A percentile compares a stretch with the other conserved stretches of the same genome.
These are phyloP conservation scores for Monosporascus sp. DNA, from an alignment of 2,329 filamentous ascomycete genomes.

Conservation along the genomic window DNA sequence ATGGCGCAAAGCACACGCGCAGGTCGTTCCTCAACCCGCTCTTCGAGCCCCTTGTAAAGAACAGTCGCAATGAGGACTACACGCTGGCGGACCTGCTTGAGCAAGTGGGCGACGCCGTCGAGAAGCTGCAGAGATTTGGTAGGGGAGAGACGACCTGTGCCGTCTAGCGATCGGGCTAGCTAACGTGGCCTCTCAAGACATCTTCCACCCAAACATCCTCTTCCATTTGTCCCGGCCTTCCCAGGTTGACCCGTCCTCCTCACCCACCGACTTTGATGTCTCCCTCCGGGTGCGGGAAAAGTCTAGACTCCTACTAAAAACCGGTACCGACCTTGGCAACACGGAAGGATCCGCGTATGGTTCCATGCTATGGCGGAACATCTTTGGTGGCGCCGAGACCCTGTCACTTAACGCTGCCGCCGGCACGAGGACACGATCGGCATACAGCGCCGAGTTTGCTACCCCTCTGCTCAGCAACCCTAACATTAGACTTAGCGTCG, in stretches of 20 bases:
- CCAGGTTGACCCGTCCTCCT: constrained; percentile 61
- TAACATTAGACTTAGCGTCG: constrained; percentile 70
- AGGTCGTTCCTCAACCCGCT: constrained; percentile 76
- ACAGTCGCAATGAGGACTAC: constrained; percentile 60
- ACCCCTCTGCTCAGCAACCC: constrained; percentile 81
- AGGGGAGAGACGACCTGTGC: constrained; percentile 24
- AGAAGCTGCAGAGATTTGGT: constrained; percentile 73
- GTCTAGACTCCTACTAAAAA: constrained; percentile 81
- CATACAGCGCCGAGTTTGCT: constrained; percentile 82
- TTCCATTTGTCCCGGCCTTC: constrained; percentile 77
- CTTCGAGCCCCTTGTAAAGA: constrained; percentile 70
- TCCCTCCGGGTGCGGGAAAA: constrained; percentile 75
- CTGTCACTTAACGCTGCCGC: constrained; percentile 81
- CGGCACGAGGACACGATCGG: constrained; percentile 84
- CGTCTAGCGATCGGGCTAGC: constrained; percentile 11
- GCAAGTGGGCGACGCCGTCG: constrained; percentile 25
- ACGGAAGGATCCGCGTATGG: constrained; percentile 91
- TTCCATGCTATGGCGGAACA: constrained; percentile 80
- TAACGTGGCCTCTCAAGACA: constrained; percentile 48
- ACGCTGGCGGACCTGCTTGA: constrained; percentile 73
- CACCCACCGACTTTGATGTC: constrained; percentile 74
- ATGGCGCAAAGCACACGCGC: constrained; percentile 80
- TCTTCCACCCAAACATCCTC: constrained; percentile 78
- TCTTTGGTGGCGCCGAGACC: constrained; percentile 90
- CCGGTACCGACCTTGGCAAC: constrained; percentile 90